Percentiles rank a stretch among this genome's conserved stretches.
phyloP scores from a whole-genome alignment of 2,329 filamentous ascomycete species.

The Cryphonectria naterciae region DNA sequence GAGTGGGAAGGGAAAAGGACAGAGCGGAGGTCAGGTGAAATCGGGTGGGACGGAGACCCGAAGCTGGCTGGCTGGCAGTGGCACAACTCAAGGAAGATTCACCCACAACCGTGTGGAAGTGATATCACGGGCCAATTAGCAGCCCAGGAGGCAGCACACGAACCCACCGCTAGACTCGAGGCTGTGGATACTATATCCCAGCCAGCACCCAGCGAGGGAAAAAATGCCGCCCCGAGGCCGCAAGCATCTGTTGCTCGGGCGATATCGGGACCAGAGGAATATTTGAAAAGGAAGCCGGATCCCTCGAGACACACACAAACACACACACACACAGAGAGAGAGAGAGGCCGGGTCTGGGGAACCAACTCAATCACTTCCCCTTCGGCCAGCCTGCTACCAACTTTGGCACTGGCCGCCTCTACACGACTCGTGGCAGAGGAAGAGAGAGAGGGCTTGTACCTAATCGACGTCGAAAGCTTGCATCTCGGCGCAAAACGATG shows the following conservation, averaged over 20 bases:
- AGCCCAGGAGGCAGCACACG: slow-evolving; percentile 31
- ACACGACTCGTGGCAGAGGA: slow-evolving; percentile 24
- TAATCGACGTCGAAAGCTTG: not conserved
- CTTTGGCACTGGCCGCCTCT: slow-evolving; percentile 17
- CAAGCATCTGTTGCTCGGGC: slow-evolving; percentile 27
- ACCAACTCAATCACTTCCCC: not conserved
- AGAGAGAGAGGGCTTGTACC: not conserved
- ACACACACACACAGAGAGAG: not conserved
- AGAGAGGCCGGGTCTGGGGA: not conserved
- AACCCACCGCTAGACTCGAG: slow-evolving; percentile 31
- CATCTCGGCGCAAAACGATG: slow-evolving; percentile 2
- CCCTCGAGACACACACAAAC: not conserved
- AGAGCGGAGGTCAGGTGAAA: slow-evolving; percentile 33
- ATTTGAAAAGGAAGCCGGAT: slow-evolving; percentile 22
- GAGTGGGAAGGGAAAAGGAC: slow-evolving; percentile 37
- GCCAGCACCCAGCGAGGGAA: slow-evolving; percentile 33
- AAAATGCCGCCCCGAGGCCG: slow-evolving; percentile 32
- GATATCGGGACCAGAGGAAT: slow-evolving; percentile 27
- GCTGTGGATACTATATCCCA: slow-evolving; percentile 34
- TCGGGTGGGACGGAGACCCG: slow-evolving; percentile 29
- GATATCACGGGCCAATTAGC: slow-evolving; percentile 38
- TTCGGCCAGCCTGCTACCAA: slow-evolving; percentile 8
- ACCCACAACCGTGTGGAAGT: slow-evolving; percentile 32
- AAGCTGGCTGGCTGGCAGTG: slow-evolving; percentile 29
- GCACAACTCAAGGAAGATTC: slow-evolving; percentile 29